These are phyloP conservation scores for Tolypocladium paradoxum DNA, from an alignment of 2,329 filamentous ascomycete species.

Conservation along the genomic window DNA sequence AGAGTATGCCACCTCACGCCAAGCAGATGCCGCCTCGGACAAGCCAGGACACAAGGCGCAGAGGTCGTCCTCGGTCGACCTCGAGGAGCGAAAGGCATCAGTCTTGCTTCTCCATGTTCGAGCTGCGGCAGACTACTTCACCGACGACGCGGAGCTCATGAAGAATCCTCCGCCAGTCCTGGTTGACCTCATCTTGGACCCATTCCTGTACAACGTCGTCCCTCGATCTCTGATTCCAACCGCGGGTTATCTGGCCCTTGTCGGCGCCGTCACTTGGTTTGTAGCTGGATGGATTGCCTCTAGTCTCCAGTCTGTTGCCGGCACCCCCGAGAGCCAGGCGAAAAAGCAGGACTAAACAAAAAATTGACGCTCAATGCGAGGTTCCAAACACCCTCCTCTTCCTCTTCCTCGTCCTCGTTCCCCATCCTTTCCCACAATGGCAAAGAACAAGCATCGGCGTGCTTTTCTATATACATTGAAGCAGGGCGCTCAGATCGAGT, in stretches of 20 bases:
- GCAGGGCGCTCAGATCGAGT: constrained; percentile 10
- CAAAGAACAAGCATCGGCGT: not conserved
- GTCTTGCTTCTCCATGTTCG: constrained; percentile 62
- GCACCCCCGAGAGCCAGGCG: constrained; percentile 10
- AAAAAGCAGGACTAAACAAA: constrained; percentile 28
- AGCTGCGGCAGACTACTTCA: constrained; percentile 78
- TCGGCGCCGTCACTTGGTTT: constrained; percentile 41
- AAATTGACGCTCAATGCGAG: not conserved
- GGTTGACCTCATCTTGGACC: constrained; percentile 78
- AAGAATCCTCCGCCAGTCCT: constrained; percentile 57
- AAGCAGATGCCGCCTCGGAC: constrained; percentile 12
- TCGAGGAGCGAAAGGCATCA: constrained; percentile 27
- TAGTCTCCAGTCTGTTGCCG: constrained; percentile 16
- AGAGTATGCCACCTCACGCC: constrained; percentile 45
- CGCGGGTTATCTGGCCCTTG: constrained; percentile 51
- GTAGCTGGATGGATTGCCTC: constrained; percentile 25
- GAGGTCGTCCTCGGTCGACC: not conserved
- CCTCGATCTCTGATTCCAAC: constrained; percentile 69
- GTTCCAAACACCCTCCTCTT: not conserved
- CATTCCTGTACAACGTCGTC: constrained; percentile 68
- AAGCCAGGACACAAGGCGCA: not conserved
- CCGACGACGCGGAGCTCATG: constrained; percentile 67
- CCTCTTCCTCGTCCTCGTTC: not conserved
- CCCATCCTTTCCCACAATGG: not conserved
- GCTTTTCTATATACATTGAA: constrained; percentile 19